Conservation (phyloP, 352 stramenopile species). For the Phytophthora pluvialis region DNA sequence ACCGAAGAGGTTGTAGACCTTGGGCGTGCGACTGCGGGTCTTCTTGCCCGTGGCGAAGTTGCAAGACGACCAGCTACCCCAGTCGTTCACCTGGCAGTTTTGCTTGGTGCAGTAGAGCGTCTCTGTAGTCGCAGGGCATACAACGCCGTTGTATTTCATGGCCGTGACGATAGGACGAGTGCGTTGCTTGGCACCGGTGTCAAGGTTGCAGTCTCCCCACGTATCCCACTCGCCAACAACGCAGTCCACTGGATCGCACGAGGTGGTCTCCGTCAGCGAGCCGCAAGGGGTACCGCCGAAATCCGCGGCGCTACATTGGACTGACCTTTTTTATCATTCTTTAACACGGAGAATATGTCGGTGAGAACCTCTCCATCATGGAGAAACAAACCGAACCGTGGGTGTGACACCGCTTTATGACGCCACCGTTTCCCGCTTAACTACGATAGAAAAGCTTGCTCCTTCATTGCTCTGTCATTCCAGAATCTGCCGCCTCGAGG, state of each 20-base stretch:
- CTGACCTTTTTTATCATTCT: too few relatives aligned
- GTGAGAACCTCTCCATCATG: too few relatives aligned
- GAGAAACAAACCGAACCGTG: too few relatives aligned
- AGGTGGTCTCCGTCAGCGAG: constrained; percentile 23
- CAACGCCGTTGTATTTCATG: constrained; percentile 34
- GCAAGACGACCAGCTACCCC: constrained; percentile 48
- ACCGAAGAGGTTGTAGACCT: constrained; percentile 40
- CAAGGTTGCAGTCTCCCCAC: constrained; percentile 41
- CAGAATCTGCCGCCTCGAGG: not conserved
- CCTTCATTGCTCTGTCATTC: not conserved
- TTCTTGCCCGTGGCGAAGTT: constrained; percentile 51
- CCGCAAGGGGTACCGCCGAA: constrained; percentile 39
- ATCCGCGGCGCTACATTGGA: too few relatives aligned
- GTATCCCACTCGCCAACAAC: constrained; percentile 40
- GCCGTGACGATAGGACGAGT: constrained; percentile 34
- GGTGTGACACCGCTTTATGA: too few relatives aligned
- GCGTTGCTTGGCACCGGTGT: constrained; percentile 32
- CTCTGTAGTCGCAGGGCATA: constrained; percentile 34
- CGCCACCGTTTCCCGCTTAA: not conserved
- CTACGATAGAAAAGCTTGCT: too few relatives aligned
- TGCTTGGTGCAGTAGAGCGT: constrained; percentile 38
- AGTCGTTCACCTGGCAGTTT: constrained; percentile 60
- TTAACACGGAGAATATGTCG: too few relatives aligned
- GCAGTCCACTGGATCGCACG: constrained; percentile 47
- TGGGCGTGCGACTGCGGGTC: constrained; percentile 50